phyloP scores from a whole-genome alignment of 768 basidiomycete genomes.

The Mycena rebaudengoi region DNA sequence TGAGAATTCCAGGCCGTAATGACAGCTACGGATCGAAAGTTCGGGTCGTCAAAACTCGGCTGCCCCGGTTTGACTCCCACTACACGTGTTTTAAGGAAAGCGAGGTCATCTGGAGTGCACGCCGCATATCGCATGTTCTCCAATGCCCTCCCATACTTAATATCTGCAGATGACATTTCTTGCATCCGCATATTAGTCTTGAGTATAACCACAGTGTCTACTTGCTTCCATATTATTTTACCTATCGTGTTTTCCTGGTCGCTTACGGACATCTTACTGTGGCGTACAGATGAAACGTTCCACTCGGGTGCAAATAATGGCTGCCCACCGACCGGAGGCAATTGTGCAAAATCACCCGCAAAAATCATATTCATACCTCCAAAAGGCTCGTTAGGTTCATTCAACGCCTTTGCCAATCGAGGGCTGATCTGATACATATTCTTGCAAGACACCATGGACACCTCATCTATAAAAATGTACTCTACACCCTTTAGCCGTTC shows the following conservation, averaged over 20 bases:
- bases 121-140: slow-evolving; percentile 50
- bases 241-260: slow-evolving; percentile 35
- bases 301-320: neutral
- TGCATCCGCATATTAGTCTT: slow-evolving; percentile 46
- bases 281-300: slow-evolving; percentile 9
- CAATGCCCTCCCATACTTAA: slow-evolving; percentile 36
- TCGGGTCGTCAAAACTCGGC: slow-evolving; percentile 16
- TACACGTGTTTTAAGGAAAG: slow-evolving; percentile 39
- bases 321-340: slow-evolving; percentile 33
- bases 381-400: slow-evolving; percentile 22
- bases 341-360: slow-evolving; percentile 46
- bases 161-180: slow-evolving; percentile 30
- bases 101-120: slow-evolving; percentile 47
- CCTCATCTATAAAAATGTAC: slow-evolving; percentile 44
- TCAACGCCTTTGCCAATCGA: slow-evolving; percentile 13
- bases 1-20: slow-evolving; percentile 48
- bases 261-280: slow-evolving; percentile 19
- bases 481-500: slow-evolving; percentile 31
- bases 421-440: slow-evolving; percentile 36
- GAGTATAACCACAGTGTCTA: slow-evolving; percentile 42
- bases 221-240: slow-evolving; percentile 44
- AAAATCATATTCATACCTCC: slow-evolving; percentile 42
- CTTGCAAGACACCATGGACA: slow-evolving; percentile 40
- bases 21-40: slow-evolving; percentile 44
- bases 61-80: slow-evolving; percentile 17